Base-by-base conservation (phyloP, 306 rosid genomes). In the Dalbergia cochinchinensis region DNA sequence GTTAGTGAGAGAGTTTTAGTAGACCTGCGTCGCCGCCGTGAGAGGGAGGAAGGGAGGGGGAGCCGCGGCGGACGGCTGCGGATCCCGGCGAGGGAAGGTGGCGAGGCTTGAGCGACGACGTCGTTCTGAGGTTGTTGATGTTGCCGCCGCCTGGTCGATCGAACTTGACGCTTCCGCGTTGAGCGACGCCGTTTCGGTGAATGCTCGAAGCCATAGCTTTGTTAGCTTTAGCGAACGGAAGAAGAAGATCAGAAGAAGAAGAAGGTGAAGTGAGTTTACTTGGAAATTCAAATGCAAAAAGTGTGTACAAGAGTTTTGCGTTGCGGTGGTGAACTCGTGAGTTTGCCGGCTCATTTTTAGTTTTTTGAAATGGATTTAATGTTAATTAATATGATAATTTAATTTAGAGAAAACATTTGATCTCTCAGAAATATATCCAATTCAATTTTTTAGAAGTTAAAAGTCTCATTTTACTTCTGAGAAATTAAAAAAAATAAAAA, bases 101-200 rank as follows among this genome's bases (percentile, higher is more conserved):
- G 66, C 81, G 65, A 4, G 66, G 73, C 35, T 53, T 76, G 5
- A 48, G 48, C 15, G 64, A 48, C 14, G 62, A 16, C 5, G 62
- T 1, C 42, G 73, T 77, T 53, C 13, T 51, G 65, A 50, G 55
- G 80, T 14, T n/a, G 59, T 14, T 53, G 58, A 7, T 51, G 58
- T 14, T 15, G 58, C 5, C 18, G 58, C 8, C 58, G 26, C 53
- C 37, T 3, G 19, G 78, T 44, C 80, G 71, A 11, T 76, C 80
- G 19, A 76, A 48, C 63, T 76, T 76, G 6, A 53, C 39, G 22
- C 54, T 65, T 50, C 54, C 54, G 4, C 65, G 42, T 5, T 37
- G 65, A 37, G 42, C 73, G 44, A 74, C 69, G 65, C 65, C 73
- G 64, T 65, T 76, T 76, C 80, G 63, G 73, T 50, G 62, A 53